These are phyloP conservation scores for Stipa capillata DNA, from an alignment of 176 grass and related monocot species.

Conservation along the genomic window DNA sequence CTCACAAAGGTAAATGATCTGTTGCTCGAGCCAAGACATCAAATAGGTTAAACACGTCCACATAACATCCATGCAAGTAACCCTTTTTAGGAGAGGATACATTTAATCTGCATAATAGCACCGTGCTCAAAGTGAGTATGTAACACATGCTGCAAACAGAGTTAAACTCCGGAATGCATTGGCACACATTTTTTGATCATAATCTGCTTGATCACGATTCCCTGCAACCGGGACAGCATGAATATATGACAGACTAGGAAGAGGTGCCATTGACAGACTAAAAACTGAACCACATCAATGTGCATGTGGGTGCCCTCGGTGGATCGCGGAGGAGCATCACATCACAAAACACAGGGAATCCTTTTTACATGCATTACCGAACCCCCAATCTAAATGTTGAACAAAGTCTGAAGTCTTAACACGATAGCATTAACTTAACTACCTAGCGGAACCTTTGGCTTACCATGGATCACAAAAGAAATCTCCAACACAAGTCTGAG, in stretches of 20 bases:
- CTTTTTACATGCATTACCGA: constrained; percentile 22
- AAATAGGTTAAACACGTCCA: background rate
- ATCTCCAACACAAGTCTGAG: background rate
- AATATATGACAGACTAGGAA: background rate
- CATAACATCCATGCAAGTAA: background rate
- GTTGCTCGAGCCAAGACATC: background rate
- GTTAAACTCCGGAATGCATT: background rate
- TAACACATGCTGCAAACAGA: background rate
- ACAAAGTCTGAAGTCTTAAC: background rate
- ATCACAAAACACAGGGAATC: constrained; percentile 14
- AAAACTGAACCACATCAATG: constrained; percentile 12
- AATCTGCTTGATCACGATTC: background rate
- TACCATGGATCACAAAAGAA: constrained; percentile 15
- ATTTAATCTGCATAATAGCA: background rate
- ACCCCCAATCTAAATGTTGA: background rate
- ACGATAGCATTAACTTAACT: background rate
- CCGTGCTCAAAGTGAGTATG: background rate
- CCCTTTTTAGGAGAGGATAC: background rate
- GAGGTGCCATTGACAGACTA: constrained; percentile 7
- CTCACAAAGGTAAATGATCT: background rate
- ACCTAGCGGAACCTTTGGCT: constrained; percentile 18
- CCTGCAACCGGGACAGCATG: background rate
- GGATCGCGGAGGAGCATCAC: background rate
- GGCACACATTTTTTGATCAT: background rate
- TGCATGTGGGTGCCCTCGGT: background rate